Percentiles rank a stretch among this genome's conserved stretches.
Conservation (phyloP, 73 alveolate species). For the Symbiodinium pilosum region DNA sequence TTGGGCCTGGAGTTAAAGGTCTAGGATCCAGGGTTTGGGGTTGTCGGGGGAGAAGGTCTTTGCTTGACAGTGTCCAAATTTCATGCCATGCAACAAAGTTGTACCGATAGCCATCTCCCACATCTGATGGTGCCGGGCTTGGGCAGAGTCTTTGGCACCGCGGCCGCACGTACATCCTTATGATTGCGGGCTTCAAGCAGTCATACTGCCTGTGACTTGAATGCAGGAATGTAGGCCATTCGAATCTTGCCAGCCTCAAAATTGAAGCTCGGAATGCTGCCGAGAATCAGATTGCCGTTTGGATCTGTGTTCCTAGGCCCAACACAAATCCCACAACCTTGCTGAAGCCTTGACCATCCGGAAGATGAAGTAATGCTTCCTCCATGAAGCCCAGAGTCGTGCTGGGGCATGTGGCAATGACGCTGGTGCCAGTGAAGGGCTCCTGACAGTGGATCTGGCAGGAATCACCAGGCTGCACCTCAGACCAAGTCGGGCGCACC, state of each 20-base stretch:
- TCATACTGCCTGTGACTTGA: no score
- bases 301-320: constrained; percentile 61
- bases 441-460: constrained; percentile 48
- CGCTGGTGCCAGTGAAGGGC: constrained; percentile 18
- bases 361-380: no score
- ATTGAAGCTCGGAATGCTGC: not conserved
- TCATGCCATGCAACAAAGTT: not conserved
- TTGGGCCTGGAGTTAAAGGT: no score
- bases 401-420: constrained; percentile 51
- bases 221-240: no score
- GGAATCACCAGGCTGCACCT: constrained; percentile 42
- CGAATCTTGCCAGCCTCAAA: no score
- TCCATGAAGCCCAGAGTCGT: constrained; percentile 20
- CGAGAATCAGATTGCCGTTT: constrained; percentile 22
- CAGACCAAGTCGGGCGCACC: no score
- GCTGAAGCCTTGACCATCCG: not conserved
- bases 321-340: not conserved
- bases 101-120: not conserved
- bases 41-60: no score
- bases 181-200: no score
- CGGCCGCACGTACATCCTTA: constrained; percentile 49
- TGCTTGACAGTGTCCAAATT: no score
- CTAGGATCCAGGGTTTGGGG: no score
- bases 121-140: not conserved
- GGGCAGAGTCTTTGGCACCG: constrained; percentile 44